Evolutionary conservation across 2,329 filamentous ascomycete species (phyloP), one percentile per base, ranked within the genome.

Genomic region (Pseudocercospora fuligena): DNA sequence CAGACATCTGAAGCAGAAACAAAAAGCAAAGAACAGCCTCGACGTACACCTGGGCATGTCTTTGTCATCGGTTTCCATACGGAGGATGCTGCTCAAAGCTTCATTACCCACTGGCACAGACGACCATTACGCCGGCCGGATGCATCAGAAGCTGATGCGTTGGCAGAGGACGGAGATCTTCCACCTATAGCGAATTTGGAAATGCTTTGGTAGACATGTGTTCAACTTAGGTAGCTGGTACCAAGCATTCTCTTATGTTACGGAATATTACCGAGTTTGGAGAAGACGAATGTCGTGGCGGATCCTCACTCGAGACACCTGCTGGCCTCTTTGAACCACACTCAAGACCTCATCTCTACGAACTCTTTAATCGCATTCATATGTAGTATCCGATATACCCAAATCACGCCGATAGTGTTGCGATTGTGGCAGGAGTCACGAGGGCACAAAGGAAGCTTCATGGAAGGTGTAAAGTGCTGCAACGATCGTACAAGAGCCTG

Each of bases 41-140:
- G 73, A 40, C 78, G 85, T 47, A 87, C 87, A n/a, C 66, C 69
- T 14, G 54, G 53, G 7, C 31, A 65, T 19, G 73, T 76, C 4
- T 77, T 75, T 79, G 78, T 90, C 14, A 71, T 90, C 23, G 82
- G 84, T 4, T 89, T 91, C 67, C 74, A 80, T 14, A 84, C 85
- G n/a, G 79, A 83, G 59, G 78, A 79, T 9, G 86, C 87, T 67
- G 87, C 87, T 21, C 82, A 80, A 62, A 77, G 83, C 67, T 87
- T 87, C 76, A 80, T 82, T 3, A 73, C 79, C 57, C 77, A 81
- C 65, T 88, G 86, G 86, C 84, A 88, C 78, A 76, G 82, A 47
- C 79, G 80, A 61, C 77, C 79, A 25, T 77, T 87, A 69, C 80
- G 66, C 6, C 49, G 54, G 11, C 23, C 43, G 16, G 81, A 23